phyloP scores from a whole-genome alignment of 116 monocot species.

The Posidonia oceanica region DNA sequence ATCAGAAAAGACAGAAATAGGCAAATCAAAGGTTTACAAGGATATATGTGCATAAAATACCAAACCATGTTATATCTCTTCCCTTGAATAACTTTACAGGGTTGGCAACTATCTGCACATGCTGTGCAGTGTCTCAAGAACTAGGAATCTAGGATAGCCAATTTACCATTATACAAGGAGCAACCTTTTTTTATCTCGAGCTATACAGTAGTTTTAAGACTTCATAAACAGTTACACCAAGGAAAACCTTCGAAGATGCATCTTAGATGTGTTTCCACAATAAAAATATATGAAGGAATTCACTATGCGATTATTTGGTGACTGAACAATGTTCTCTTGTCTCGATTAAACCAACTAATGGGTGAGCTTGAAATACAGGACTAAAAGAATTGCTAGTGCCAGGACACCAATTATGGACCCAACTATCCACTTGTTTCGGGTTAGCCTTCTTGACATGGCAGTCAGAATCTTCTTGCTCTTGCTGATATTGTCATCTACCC shows the following conservation, averaged over 20 bases:
- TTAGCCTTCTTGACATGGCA: conserved; percentile 41
- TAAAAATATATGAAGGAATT: conserved; percentile 2
- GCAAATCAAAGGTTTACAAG: no score
- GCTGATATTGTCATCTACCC: conserved; percentile 57
- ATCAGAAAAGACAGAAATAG: no score
- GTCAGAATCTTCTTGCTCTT: conserved; percentile 56
- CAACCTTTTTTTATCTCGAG: neutral
- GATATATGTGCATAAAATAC: no score
- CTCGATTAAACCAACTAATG: conserved; percentile 10
- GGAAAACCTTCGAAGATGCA: neutral
- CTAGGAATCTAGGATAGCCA: neutral
- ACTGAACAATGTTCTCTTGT: neutral
- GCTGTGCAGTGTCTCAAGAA: neutral
- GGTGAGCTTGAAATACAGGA: conserved; percentile 40
- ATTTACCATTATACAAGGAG: neutral
- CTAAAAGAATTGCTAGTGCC: conserved; percentile 24
- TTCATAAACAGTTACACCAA: neutral
- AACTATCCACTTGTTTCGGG: conserved; percentile 45
- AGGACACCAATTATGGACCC: conserved; percentile 30
- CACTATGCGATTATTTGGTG: neutral
- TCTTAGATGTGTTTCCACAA: neutral
- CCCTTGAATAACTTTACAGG: no score
- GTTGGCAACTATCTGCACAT: neutral
- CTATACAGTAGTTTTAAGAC: neutral
- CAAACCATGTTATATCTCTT: no score